phyloP scores from a whole-genome alignment of 2,329 filamentous ascomycete genomes.

The Colletotrichum sp. region DNA sequence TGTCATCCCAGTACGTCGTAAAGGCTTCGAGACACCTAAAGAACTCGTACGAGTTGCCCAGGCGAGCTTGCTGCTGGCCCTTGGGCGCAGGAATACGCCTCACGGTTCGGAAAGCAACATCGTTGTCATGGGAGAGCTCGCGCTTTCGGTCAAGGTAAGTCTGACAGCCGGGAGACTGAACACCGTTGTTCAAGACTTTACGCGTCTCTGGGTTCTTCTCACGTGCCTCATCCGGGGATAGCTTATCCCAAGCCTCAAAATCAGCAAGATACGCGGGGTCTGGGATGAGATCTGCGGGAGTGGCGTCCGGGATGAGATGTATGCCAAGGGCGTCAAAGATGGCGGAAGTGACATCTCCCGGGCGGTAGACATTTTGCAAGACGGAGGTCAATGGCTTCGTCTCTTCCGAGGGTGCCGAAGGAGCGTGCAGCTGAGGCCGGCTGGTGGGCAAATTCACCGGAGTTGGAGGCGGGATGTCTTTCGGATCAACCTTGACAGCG shows the following conservation, averaged over 20 bases:
- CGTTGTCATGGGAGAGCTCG: conserved; percentile 61
- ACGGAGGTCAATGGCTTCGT: conserved; percentile 49
- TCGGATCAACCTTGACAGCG: conserved; percentile 40
- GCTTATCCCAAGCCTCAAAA: conserved; percentile 54
- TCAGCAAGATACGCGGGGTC: conserved; percentile 57
- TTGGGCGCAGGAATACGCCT: conserved; percentile 59
- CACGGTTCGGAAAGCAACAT: conserved; percentile 64
- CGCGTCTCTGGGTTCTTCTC: conserved; percentile 53
- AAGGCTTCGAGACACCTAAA: conserved; percentile 66
- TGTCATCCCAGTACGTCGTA: conserved; percentile 66
- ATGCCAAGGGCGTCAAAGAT: conserved; percentile 64
- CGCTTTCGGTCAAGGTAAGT: conserved; percentile 62
- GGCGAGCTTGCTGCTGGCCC: conserved; percentile 56
- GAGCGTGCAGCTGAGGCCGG: conserved; percentile 29
- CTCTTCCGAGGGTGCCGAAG: conserved; percentile 20
- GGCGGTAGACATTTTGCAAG: conserved; percentile 59
- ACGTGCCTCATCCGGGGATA: conserved; percentile 53
- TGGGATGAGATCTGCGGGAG: conserved; percentile 56
- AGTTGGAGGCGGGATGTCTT: conserved; percentile 61
- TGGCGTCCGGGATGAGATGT: conserved; percentile 55
- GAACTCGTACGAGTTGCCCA: conserved; percentile 70
- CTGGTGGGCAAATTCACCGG: conserved; percentile 55
- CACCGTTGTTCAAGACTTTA: conserved; percentile 55
- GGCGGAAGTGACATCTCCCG: conserved; percentile 48
- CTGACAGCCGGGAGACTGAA: conserved; percentile 59